phyloP scores from a whole-genome alignment of 495 filamentous ascomycete species.

The Hypoxylon fragiforme region DNA sequence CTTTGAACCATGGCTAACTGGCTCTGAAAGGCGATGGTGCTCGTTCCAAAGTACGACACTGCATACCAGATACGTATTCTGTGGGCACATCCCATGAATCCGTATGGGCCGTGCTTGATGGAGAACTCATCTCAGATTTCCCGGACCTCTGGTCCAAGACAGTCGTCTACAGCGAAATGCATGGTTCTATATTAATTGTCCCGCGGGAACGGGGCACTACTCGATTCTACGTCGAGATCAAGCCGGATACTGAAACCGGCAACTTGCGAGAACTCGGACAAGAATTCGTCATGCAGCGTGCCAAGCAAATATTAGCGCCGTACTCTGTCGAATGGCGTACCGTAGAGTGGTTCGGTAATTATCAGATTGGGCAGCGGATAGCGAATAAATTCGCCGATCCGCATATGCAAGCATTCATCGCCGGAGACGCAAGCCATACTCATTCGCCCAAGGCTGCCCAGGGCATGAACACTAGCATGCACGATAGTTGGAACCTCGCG shows the following conservation, averaged over 20 bases:
- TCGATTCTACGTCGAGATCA: slow-evolving; percentile 69
- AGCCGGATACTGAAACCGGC: slow-evolving; percentile 48
- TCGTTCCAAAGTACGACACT: slow-evolving; percentile 57
- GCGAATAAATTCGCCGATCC: slow-evolving; percentile 60
- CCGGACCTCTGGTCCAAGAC: slow-evolving; percentile 74
- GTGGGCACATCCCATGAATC: slow-evolving; percentile 63
- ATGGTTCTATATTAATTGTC: slow-evolving; percentile 68
- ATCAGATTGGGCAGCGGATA: slow-evolving; percentile 69
- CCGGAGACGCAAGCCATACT: slow-evolving; percentile 75
- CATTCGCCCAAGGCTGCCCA: slow-evolving; percentile 77
- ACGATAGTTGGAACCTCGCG: slow-evolving; percentile 74
- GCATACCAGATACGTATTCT: slow-evolving; percentile 58
- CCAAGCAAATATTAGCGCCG: slow-evolving; percentile 64
- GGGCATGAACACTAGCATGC: slow-evolving; percentile 76
- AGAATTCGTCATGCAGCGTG: slow-evolving; percentile 68
- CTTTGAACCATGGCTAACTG: slow-evolving; percentile 21
- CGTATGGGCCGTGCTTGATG: slow-evolving; percentile 72
- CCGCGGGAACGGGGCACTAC: slow-evolving; percentile 70
- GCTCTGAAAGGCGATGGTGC: slow-evolving; percentile 50
- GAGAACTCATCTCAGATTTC: slow-evolving; percentile 67
- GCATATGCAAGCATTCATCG: slow-evolving; percentile 63
- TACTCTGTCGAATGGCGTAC: slow-evolving; percentile 63
- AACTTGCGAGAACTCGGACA: slow-evolving; percentile 54
- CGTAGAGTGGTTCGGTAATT: slow-evolving; percentile 63
- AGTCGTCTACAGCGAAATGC: slow-evolving; percentile 58